Percentiles rank a stretch among this genome's conserved stretches.
Evolutionary conservation across 331 rosid species (phyloP).

Genomic region (Phaseolus coccineus): DNA sequence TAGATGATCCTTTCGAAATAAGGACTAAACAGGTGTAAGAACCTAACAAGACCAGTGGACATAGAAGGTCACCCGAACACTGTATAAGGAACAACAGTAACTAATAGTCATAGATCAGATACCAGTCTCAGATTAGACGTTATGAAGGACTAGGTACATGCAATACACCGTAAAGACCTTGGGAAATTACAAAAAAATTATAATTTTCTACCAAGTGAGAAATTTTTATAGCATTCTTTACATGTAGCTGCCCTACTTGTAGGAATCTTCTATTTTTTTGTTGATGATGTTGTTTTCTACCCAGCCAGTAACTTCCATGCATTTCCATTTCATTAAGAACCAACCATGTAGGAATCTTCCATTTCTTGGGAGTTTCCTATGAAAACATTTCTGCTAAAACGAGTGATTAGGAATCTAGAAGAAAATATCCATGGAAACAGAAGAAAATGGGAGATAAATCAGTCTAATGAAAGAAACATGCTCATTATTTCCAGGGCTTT

Average conservation of each 20-base stretch:
- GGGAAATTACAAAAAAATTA: slow-evolving; percentile 13
- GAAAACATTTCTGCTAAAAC: slow-evolving; percentile 23
- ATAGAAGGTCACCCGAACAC: neutral
- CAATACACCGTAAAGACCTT: neutral
- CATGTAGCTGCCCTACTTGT: neutral
- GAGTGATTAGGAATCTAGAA: slow-evolving; percentile 25
- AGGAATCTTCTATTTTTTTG: neutral
- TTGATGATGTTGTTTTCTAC: neutral
- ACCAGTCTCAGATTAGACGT: neutral
- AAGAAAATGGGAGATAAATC: slow-evolving; percentile 34
- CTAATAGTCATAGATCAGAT: neutral
- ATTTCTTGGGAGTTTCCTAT: slow-evolving; percentile 1
- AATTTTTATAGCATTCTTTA: slow-evolving; percentile 1
- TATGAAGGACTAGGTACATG: slow-evolving; percentile 24
- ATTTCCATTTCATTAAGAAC: slow-evolving; percentile 32
- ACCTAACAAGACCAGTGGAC: slow-evolving; percentile 20
- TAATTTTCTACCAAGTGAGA: slow-evolving; percentile 15
- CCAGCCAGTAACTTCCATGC: neutral
- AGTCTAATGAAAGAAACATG: slow-evolving; percentile 27
- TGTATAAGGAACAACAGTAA: neutral
- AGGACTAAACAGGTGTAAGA: too few relatives aligned
- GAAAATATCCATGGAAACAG: slow-evolving; percentile 22
- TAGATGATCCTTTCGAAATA: too few relatives aligned
- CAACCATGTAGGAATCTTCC: slow-evolving; percentile 17
- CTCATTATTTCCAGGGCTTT: slow-evolving; percentile 31